phyloP scores from a whole-genome alignment of 768 basidiomycete genomes.

The Suillus occidentalis region DNA sequence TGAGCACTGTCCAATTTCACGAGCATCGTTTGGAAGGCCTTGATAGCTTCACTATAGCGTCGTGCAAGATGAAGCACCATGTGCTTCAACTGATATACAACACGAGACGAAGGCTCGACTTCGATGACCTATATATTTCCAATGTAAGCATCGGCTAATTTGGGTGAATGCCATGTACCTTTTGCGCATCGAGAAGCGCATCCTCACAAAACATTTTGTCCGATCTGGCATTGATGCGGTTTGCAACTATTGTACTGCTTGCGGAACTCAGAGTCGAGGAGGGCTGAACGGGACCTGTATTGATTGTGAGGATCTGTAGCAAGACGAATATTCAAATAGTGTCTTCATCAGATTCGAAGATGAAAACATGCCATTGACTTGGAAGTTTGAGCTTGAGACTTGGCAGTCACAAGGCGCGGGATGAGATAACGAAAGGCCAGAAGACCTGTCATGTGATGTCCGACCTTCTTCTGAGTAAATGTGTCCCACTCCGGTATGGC shows the following conservation, averaged over 20 bases:
- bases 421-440: background rate
- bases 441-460: too few relatives aligned
- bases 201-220: background rate
- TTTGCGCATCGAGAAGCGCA: background rate
- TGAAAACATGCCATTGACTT: background rate
- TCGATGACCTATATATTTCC: background rate
- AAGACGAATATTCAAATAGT: background rate
- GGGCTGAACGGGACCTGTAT: background rate
- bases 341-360: background rate
- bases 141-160: background rate
- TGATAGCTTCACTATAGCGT: background rate
- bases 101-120: background rate
- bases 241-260: background rate
- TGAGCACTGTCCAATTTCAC: background rate
- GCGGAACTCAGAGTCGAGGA: background rate
- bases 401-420: too few relatives aligned
- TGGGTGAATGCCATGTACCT: background rate
- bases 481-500: too few relatives aligned
- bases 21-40: background rate
- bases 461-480: too few relatives aligned
- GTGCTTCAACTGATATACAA: background rate
- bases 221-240: background rate
- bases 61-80: background rate
- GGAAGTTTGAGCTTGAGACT: too few relatives aligned
- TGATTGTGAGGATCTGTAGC: background rate